These are phyloP conservation scores for Cercospora sojina DNA, from an alignment of 2,329 filamentous ascomycete species.

Conservation along the genomic window DNA sequence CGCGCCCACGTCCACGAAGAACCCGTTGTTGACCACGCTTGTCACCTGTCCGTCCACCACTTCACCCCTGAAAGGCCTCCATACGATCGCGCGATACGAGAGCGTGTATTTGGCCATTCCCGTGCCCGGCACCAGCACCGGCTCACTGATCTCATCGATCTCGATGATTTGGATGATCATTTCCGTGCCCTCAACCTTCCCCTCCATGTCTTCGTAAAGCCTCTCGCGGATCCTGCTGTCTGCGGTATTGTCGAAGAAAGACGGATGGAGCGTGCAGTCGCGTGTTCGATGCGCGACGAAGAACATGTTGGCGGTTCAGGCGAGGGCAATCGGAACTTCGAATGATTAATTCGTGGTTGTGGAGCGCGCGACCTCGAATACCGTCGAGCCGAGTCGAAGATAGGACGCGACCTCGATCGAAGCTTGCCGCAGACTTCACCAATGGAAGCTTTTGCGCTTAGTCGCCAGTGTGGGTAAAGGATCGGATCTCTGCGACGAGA, in stretches of 20 bases:
- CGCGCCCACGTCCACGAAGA: constrained; percentile 82
- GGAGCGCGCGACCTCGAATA: neutral
- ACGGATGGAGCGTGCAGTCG: constrained; percentile 90
- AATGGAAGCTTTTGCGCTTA: neutral
- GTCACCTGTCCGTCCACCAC: constrained; percentile 94
- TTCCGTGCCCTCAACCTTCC: constrained; percentile 90
- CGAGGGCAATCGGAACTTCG: neutral
- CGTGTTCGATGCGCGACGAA: constrained; percentile 97
- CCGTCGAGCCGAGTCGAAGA: neutral
- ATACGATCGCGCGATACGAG: constrained; percentile 91
- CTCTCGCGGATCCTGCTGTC: constrained; percentile 86
- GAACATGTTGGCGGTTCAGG: constrained; percentile 65
- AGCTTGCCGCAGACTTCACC: neutral
- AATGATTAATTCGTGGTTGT: neutral
- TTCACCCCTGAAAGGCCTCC: constrained; percentile 97
- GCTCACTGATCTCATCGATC: constrained; percentile 86
- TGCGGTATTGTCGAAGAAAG: constrained; percentile 93
- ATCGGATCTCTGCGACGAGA: neutral
- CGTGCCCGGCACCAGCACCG: constrained; percentile 81
- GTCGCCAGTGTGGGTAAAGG: neutral
- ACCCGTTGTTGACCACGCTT: constrained; percentile 86
- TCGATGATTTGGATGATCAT: constrained; percentile 99
- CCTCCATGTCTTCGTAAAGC: constrained; percentile 89
- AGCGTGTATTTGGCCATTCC: constrained; percentile 94
- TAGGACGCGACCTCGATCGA: neutral